Evolutionary conservation across 805 yeast species (phyloP).

Genomic region (Monosporozyma solicola): DNA sequence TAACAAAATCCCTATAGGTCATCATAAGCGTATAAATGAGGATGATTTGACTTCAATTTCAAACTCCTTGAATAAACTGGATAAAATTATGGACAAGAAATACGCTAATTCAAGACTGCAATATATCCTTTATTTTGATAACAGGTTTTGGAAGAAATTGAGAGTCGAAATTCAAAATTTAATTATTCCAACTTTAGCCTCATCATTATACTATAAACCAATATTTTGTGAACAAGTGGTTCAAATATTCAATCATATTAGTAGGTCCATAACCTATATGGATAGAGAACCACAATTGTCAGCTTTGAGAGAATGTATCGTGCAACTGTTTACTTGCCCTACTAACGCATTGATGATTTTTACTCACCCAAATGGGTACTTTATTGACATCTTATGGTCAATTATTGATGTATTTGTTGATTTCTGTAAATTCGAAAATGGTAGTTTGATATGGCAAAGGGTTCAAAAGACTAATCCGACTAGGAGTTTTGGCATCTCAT

Average conservation of each 20-base stretch:
- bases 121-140: conserved; percentile 47
- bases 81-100: conserved; percentile 7
- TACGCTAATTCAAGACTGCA: conserved; percentile 44
- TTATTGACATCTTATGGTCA: conserved; percentile 41
- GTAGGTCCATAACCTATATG: conserved; percentile 41
- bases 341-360: conserved; percentile 53
- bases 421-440: conserved; percentile 32
- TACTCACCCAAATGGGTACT: conserved; percentile 25
- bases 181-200: conserved; percentile 47
- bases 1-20: conserved; percentile 29
- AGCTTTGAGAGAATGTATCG: conserved; percentile 60
- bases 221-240: conserved; percentile 45
- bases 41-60: conserved; percentile 26
- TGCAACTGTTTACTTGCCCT: conserved; percentile 88
- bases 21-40: conserved; percentile 22
- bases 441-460: conserved; percentile 29
- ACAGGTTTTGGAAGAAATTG: conserved; percentile 44
- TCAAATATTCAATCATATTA: conserved; percentile 43
- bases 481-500: conserved; percentile 28
- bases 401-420: conserved; percentile 37
- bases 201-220: conserved; percentile 40
- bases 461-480: conserved; percentile 28
- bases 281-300: conserved; percentile 89
- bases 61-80: conserved; percentile 12
- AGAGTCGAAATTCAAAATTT: conserved; percentile 42